A percentile compares a stretch with the other conserved stretches of the same genome.
Evolutionary conservation across 1,139 yeast genomes (phyloP).

Genomic region (Taphrina betulina): DNA sequence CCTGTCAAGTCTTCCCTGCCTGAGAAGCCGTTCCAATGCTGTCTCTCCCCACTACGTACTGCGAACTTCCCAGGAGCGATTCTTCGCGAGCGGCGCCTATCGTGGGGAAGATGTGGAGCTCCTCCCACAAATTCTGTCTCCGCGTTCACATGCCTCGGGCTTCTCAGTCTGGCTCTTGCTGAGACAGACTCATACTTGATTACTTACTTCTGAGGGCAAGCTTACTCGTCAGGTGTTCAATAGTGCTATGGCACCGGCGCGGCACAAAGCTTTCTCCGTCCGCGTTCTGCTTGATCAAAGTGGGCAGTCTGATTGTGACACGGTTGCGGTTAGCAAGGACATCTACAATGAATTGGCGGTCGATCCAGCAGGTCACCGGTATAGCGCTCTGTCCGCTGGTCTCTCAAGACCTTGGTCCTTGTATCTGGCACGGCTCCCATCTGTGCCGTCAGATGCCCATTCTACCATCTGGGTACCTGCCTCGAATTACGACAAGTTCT

Average conservation of each 20-base stretch:
- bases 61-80: no score
- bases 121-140: no score
- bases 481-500: constrained; percentile 1
- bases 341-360: constrained; percentile 7
- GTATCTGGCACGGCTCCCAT: background rate
- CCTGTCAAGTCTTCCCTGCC: no score
- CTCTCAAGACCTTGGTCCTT: constrained; percentile 4
- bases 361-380: constrained; percentile 4
- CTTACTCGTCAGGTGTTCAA: no score
- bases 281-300: background rate
- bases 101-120: no score
- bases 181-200: no score
- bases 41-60: no score
- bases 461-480: constrained; percentile 27
- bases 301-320: background rate
- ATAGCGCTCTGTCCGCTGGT: constrained; percentile 16
- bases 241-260: constrained; percentile 1
- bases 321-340: constrained; percentile 11
- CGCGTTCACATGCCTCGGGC: no score
- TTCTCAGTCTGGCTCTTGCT: no score
- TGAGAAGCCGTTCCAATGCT: no score
- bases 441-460: background rate
- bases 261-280: background rate
- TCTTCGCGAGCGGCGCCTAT: no score
- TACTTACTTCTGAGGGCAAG: no score